Evolutionary conservation across 805 yeast genomes (phyloP).

Genomic region (Starmera dryadoides): DNA sequence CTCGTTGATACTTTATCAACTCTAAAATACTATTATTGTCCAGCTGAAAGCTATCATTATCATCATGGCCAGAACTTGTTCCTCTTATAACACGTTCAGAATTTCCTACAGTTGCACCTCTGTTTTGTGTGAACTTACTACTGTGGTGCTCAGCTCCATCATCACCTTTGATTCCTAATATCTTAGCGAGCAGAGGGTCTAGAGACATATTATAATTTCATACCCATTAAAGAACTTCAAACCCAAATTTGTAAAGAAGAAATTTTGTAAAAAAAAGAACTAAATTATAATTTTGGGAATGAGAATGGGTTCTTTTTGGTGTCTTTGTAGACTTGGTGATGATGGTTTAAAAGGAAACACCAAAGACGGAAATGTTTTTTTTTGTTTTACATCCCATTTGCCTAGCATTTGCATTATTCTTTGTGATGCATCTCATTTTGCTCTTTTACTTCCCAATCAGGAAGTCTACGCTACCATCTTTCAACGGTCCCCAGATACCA

Average conservation of each 20-base stretch:
- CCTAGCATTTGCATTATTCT: too few species aligned
- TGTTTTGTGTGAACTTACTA: too few species aligned
- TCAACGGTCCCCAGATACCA: too few species aligned
- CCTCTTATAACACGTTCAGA: too few species aligned
- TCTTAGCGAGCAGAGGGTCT: not conserved
- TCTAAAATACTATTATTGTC: slow-evolving; percentile 15
- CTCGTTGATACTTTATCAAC: slow-evolving; percentile 24
- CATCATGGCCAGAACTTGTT: slow-evolving; percentile 5
- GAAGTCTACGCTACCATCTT: not conserved
- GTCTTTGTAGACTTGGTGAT: not conserved
- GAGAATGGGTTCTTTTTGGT: not conserved
- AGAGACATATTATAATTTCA: not conserved
- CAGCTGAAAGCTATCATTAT: slow-evolving; percentile 18
- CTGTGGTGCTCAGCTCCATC: too few species aligned
- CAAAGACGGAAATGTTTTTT: too few species aligned
- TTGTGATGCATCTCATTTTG: too few species aligned
- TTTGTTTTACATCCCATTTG: too few species aligned
- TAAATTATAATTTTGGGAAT: not conserved
- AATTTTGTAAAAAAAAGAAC: too few species aligned
- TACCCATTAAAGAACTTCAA: not conserved
- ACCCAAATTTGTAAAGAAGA: too few species aligned
- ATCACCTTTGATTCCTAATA: not conserved
- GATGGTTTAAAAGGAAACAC: not conserved
- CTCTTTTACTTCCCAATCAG: not conserved
- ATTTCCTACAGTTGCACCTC: slow-evolving; percentile 15